Percentiles rank a stretch among this genome's conserved stretches.
phyloP scores from a whole-genome alignment of 805 yeast genomes.

The Brettanomyces naardenensis region DNA sequence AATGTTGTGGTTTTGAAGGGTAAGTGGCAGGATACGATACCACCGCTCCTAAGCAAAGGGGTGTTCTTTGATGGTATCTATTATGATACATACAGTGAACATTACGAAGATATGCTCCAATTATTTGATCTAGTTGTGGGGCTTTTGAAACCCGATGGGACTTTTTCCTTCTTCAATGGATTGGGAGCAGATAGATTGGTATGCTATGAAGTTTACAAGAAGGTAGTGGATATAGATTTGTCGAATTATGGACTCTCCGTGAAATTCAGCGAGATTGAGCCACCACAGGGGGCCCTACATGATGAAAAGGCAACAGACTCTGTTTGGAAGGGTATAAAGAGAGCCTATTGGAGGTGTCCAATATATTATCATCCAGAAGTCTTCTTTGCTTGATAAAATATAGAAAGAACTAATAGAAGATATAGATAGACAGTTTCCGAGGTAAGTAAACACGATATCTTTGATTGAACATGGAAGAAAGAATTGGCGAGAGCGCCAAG shows the following conservation, averaged over 20 bases:
- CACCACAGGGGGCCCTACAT: constrained; percentile 34
- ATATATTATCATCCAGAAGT: constrained; percentile 60
- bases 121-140: constrained; percentile 79
- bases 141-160: constrained; percentile 70
- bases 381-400: constrained; percentile 25
- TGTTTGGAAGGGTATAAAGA: constrained; percentile 54
- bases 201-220: constrained; percentile 77
- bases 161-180: constrained; percentile 89
- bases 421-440: too few species aligned
- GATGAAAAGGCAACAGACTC: constrained; percentile 28
- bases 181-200: constrained; percentile 72
- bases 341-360: constrained; percentile 66
- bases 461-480: too few species aligned
- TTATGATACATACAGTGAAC: constrained; percentile 91
- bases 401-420: background rate
- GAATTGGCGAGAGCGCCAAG: too few species aligned
- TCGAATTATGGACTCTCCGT: constrained; percentile 70
- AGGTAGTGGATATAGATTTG: constrained; percentile 74
- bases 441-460: too few species aligned
- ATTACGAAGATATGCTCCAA: constrained; percentile 72
- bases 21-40: constrained; percentile 85
- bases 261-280: constrained; percentile 39
- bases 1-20: constrained; percentile 75
- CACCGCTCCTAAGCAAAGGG: constrained; percentile 52
- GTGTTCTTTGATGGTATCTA: constrained; percentile 85